These are phyloP conservation scores for Pythium vanterpoolii DNA, from an alignment of 352 stramenopile species.

Conservation along the genomic window DNA sequence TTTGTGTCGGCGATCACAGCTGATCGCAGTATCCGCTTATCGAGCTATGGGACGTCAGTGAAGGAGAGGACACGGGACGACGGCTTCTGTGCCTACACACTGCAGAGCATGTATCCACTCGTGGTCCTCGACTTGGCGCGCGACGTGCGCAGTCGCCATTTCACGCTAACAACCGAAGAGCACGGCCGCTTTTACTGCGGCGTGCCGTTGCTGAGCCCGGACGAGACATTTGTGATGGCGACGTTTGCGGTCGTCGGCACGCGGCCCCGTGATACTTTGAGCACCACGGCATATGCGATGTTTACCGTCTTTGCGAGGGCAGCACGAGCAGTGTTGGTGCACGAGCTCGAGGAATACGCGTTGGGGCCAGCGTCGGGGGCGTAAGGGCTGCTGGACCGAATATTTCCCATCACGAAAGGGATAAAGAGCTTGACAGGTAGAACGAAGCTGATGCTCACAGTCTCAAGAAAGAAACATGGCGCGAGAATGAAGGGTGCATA, in stretches of 20 bases:
- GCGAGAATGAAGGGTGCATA: no score
- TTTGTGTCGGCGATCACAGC: slow-evolving; percentile 9
- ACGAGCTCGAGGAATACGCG: neutral
- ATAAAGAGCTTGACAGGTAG: no score
- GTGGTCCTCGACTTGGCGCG: slow-evolving; percentile 15
- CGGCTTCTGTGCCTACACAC: slow-evolving; percentile 19
- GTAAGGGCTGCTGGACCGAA: no score
- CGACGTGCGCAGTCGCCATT: slow-evolving; percentile 16
- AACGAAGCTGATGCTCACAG: no score
- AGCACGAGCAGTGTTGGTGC: slow-evolving; percentile 1
- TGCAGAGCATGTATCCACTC: slow-evolving; percentile 17
- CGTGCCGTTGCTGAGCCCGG: slow-evolving; percentile 8
- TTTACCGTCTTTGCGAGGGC: neutral
- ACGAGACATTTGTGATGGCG: slow-evolving; percentile 19
- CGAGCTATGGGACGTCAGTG: neutral
- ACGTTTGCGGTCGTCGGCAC: slow-evolving; percentile 15
- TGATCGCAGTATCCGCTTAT: neutral
- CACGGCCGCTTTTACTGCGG: slow-evolving; percentile 18
- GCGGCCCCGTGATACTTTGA: neutral
- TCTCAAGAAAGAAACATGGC: no score
- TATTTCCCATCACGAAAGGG: no score
- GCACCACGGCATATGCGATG: slow-evolving; percentile 2
- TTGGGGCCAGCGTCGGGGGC: neutral
- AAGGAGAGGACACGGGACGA: slow-evolving; percentile 3
- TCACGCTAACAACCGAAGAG: slow-evolving; percentile 10